Evolutionary conservation across 305 asterid genomes (phyloP), one percentile per base, ranked within the genome.

Genomic region (Andrographis paniculata): DNA sequence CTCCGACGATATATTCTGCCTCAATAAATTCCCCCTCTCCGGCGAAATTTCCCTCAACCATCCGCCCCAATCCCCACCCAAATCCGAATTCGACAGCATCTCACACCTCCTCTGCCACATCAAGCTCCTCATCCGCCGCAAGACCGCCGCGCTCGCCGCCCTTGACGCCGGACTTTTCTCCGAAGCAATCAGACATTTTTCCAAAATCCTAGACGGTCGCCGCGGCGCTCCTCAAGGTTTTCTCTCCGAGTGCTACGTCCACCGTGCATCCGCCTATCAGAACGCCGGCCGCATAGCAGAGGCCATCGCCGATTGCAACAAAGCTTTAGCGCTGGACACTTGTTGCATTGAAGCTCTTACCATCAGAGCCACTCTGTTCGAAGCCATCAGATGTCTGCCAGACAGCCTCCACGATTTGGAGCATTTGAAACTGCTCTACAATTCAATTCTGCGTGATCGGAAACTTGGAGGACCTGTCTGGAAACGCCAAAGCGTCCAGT

Each of bases 361-460:
- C 38, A 61, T 77, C 1, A 53, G 98, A 60, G 98, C 98, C 0
- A 45, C 79, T 8, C 39, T 89, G 8, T 85, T 82, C 42, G 95
- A 89, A 44, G 42, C 86, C 22, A 71, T 89, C 14, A 53, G 88
- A 45, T 82, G 98, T 45, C 58, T 89, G 18, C 91, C 94, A 0
- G 98, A 89, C 23, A 74, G 83, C 10, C 95, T 89, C 42, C 98
- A 89, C 27, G 98, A 89, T 63, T 68, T 89, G 0, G 98, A 89
- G 61, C 98, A 89, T 59, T 58, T 89, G 48, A 89, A 89, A 24
- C 88, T 89, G 17, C 55, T 89, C 42, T 89, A 82, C 50, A 89
- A 89, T 62, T 76, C 98, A 1, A 85, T 85, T 38, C 58, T 89
- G 0, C 79, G 95, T 0, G 93, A 89, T 20, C 46, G 93, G 20